phyloP scores from a whole-genome alignment of 495 filamentous ascomycete species.

The Cladorrhinum samala region DNA sequence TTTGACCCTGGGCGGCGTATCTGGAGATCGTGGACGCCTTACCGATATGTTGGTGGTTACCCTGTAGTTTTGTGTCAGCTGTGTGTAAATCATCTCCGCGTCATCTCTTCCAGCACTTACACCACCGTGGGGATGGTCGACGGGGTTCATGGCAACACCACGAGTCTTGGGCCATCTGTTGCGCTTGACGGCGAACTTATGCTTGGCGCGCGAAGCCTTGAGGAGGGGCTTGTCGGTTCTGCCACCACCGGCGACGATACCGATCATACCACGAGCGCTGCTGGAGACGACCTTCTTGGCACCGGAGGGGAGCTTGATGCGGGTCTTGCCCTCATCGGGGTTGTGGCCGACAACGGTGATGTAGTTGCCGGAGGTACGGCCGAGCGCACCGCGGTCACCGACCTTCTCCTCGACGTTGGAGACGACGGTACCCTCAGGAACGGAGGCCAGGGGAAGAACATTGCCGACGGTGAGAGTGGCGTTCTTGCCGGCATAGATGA shows the following conservation, averaged over 20 bases:
- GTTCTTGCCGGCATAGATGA: conserved; percentile 99
- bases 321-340: conserved; percentile 97
- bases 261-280: conserved; percentile 93
- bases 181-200: conserved; percentile 99
- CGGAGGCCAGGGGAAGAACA: conserved; percentile 83
- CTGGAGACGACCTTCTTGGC: conserved; percentile 98
- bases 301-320: conserved; percentile 96
- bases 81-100: neutral
- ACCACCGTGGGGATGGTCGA: conserved; percentile 98
- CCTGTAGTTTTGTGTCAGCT: conserved; percentile 47
- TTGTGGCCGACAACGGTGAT: conserved; percentile 98
- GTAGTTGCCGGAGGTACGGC: conserved; percentile 97
- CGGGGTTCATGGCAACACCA: conserved; percentile 99
- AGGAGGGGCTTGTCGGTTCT: conserved; percentile 98
- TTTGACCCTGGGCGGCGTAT: conserved; percentile 96
- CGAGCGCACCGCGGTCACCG: conserved; percentile 92
- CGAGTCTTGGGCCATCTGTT: conserved; percentile 99
- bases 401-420: conserved; percentile 99
- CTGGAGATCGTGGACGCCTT: conserved; percentile 99
- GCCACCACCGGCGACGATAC: conserved; percentile 98
- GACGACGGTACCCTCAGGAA: conserved; percentile 97
- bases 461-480: conserved; percentile 93
- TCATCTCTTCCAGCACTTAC: conserved; percentile 29
- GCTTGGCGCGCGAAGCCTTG: conserved; percentile 97
- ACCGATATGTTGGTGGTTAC: conserved; percentile 99